Evolutionary conservation across 805 yeast species (phyloP).

Genomic region (Saccharomycopsis fermentans): DNA sequence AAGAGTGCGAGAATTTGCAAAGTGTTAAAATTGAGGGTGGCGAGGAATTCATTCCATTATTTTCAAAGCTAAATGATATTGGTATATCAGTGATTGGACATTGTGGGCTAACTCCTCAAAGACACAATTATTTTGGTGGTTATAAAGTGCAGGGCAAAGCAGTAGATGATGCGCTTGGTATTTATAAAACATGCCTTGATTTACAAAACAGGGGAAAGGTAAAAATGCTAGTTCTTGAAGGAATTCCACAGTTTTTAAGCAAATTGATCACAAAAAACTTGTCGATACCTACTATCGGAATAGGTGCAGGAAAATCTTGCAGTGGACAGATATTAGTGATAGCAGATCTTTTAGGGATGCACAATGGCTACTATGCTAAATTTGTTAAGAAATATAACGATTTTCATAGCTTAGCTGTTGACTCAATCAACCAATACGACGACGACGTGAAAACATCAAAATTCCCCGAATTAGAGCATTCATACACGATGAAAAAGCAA

Average conservation of each 20-base stretch:
- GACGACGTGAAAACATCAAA: conserved; percentile 42
- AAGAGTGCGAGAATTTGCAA: conserved; percentile 39
- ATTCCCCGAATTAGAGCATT: conserved; percentile 41
- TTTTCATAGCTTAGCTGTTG: conserved; percentile 37
- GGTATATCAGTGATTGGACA: conserved; percentile 93
- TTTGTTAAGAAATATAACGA: conserved; percentile 66
- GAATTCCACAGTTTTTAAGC: conserved; percentile 72
- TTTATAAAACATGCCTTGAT: conserved; percentile 57
- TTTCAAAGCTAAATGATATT: conserved; percentile 44
- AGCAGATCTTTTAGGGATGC: conserved; percentile 76
- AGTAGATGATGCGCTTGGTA: conserved; percentile 39
- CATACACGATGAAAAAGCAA: conserved; percentile 5
- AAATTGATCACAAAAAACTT: conserved; percentile 48
- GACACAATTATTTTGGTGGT: conserved; percentile 71
- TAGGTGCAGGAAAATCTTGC: conserved; percentile 82
- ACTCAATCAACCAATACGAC: conserved; percentile 44
- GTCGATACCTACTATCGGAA: conserved; percentile 79
- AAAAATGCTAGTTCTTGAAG: conserved; percentile 67
- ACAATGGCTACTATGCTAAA: conserved; percentile 42
- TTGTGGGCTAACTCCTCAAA: conserved; percentile 87
- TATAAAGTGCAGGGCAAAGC: conserved; percentile 75
- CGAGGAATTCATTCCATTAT: conserved; percentile 39
- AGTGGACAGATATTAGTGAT: conserved; percentile 88
- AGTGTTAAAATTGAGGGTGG: conserved; percentile 87
- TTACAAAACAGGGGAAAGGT: conserved; percentile 64